Conservation (phyloP, 1,139 yeast species). For the Yamadazyma conglobata region DNA sequence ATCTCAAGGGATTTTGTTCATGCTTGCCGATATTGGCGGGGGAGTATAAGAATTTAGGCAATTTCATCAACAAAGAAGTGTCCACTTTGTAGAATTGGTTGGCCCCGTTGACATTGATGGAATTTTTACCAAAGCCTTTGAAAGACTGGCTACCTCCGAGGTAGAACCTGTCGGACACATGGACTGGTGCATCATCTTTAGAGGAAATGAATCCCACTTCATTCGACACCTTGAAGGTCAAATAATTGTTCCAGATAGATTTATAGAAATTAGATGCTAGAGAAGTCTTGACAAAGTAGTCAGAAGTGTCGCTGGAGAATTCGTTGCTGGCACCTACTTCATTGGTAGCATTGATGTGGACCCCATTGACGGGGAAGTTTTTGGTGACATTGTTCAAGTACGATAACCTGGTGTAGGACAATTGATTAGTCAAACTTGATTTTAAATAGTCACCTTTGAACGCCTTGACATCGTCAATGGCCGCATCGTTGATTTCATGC, state of each 20-base stretch:
- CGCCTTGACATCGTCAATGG: constrained; percentile 28
- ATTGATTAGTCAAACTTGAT: constrained; percentile 29
- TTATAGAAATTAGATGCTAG: constrained; percentile 30
- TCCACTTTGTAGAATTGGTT: constrained; percentile 35
- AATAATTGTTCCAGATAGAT: constrained; percentile 32
- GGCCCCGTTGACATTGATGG: constrained; percentile 40
- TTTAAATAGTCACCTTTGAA: constrained; percentile 36
- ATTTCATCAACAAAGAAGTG: constrained; percentile 32
- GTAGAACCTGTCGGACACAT: constrained; percentile 47
- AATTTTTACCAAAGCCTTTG: constrained; percentile 38
- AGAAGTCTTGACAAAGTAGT: constrained; percentile 27
- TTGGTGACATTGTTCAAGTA: constrained; percentile 24
- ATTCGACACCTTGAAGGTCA: constrained; percentile 21
- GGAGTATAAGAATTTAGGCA: constrained; percentile 31
- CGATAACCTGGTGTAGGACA: constrained; percentile 21
- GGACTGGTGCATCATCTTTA: constrained; percentile 27
- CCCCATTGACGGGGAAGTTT: constrained; percentile 34
- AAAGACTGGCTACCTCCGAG: constrained; percentile 42
- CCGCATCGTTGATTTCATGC: constrained; percentile 41
- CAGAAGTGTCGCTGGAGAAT: constrained; percentile 16
- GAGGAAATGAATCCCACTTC: constrained; percentile 36
- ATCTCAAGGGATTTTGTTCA: constrained; percentile 40
- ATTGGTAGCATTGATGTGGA: constrained; percentile 17
- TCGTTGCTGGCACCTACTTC: constrained; percentile 36
- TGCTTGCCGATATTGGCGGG: constrained; percentile 14